phyloP scores from a whole-genome alignment of 805 yeast genomes.

The Hyphopichia homilentoma region DNA sequence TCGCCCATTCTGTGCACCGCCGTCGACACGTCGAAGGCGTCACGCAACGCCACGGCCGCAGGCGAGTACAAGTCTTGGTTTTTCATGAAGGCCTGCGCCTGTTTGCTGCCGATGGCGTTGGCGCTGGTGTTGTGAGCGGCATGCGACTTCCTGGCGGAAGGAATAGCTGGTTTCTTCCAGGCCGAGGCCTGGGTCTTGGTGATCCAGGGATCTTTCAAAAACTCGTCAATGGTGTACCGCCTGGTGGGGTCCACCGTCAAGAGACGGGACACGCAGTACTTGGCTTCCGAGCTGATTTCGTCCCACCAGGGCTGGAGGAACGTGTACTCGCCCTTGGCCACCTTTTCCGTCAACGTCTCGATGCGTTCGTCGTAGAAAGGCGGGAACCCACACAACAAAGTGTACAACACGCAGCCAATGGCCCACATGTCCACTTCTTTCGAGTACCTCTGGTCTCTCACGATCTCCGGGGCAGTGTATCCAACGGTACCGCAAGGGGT shows the following conservation, averaged over 20 bases:
- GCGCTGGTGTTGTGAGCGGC: not conserved
- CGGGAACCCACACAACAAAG: slow-evolving; percentile 94
- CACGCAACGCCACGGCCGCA: slow-evolving; percentile 77
- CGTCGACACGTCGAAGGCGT: slow-evolving; percentile 81
- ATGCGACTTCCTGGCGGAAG: not conserved
- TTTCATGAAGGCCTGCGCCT: slow-evolving; percentile 21
- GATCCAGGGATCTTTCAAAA: slow-evolving; percentile 77
- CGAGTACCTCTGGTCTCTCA: slow-evolving; percentile 86
- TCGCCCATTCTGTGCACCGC: slow-evolving; percentile 82
- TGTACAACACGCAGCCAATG: slow-evolving; percentile 91
- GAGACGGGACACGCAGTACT: slow-evolving; percentile 61
- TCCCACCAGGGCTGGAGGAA: slow-evolving; percentile 89
- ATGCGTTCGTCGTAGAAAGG: slow-evolving; percentile 89
- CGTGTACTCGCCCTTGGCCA: slow-evolving; percentile 74
- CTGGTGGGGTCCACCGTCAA: slow-evolving; percentile 67
- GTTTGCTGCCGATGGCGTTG: slow-evolving; percentile 26
- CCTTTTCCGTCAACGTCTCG: slow-evolving; percentile 70
- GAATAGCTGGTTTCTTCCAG: not conserved
- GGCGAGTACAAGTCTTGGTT: slow-evolving; percentile 50
- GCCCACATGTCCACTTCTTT: slow-evolving; percentile 99
- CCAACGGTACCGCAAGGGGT: slow-evolving; percentile 99
- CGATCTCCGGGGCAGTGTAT: slow-evolving; percentile 97
- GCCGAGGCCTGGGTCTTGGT: slow-evolving; percentile 6
- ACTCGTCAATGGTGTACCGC: slow-evolving; percentile 69
- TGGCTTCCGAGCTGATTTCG: slow-evolving; percentile 67